Percentiles rank a stretch among this genome's conserved stretches.
Evolutionary conservation across 2,329 filamentous ascomycete genomes (phyloP).

Genomic region (Cephalotrichum gorgonifer): DNA sequence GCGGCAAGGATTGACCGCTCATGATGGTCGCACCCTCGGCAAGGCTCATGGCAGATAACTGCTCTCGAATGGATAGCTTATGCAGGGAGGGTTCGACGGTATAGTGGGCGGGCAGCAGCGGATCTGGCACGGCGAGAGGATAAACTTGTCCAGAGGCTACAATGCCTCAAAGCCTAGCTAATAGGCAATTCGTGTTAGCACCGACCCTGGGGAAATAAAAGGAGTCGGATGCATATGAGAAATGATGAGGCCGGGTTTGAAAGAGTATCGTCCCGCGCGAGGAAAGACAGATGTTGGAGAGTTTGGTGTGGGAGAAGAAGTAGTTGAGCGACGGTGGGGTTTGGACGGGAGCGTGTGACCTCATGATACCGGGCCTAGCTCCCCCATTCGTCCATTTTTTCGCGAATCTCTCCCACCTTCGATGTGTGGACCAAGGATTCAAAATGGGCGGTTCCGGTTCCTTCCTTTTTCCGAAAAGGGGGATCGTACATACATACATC

Average conservation of each 20-base stretch:
- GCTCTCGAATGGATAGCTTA: neutral
- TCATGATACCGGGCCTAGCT: neutral
- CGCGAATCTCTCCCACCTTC: too few species aligned
- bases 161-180: too few species aligned
- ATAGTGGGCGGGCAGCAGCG: neutral
- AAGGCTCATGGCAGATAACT: neutral
- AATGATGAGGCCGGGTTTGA: too few species aligned
- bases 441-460: neutral
- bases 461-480: neutral
- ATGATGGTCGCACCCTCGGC: neutral
- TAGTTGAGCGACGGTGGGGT: neutral
- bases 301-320: neutral
- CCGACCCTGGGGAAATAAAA: neutral
- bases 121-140: neutral
- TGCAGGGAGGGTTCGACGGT: neutral
- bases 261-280: too few species aligned
- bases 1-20: neutral
- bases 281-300: neutral
- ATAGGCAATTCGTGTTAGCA: neutral
- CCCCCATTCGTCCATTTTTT: neutral
- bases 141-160: too few species aligned
- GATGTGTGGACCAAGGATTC: too few species aligned
- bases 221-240: neutral
- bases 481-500: neutral
- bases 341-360: slow-evolving; percentile 1